Percentiles rank a stretch among this genome's conserved stretches.
Conservation (phyloP, 169 alveolate genomes). For the Plasmodium ovale region DNA sequence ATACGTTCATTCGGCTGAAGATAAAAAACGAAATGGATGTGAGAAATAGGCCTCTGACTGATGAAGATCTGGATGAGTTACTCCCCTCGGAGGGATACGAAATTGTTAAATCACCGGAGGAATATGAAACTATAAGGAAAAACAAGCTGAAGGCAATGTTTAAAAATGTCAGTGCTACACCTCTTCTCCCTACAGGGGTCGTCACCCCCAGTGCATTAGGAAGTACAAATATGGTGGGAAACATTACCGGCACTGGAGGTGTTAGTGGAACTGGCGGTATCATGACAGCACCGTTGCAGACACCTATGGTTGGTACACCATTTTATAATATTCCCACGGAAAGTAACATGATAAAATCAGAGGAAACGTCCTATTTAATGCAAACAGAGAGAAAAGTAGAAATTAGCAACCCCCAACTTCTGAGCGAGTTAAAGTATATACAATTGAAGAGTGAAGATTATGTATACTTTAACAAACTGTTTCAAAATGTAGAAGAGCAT, state of each 20-base stretch:
- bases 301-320: constrained; percentile 53
- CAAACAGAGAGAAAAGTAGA: constrained; percentile 68
- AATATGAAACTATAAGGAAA: constrained; percentile 85
- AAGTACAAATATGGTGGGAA: constrained; percentile 16
- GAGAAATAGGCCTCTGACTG: constrained; percentile 90
- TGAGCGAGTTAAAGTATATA: constrained; percentile 81
- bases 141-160: constrained; percentile 73
- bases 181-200: constrained; percentile 88
- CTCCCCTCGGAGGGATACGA: constrained; percentile 95
- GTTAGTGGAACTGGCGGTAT: neutral
- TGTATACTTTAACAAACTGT: constrained; percentile 90
- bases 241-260: constrained; percentile 70
- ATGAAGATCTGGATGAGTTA: constrained; percentile 96
- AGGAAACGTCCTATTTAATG: constrained; percentile 40
- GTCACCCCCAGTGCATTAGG: constrained; percentile 86
- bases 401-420: constrained; percentile 60
- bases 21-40: constrained; percentile 77
- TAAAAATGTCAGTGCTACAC: constrained; percentile 56
- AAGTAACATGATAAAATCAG: constrained; percentile 14
- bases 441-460: constrained; percentile 95
- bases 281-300: constrained; percentile 39
- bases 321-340: constrained; percentile 26
- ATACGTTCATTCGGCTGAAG: constrained; percentile 24
- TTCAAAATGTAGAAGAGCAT: constrained; percentile 94
- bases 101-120: constrained; percentile 92